Evolutionary conservation across 805 yeast genomes (phyloP), one percentile per base, ranked within the genome.

Genomic region (Starmerella riodocensis): DNA sequence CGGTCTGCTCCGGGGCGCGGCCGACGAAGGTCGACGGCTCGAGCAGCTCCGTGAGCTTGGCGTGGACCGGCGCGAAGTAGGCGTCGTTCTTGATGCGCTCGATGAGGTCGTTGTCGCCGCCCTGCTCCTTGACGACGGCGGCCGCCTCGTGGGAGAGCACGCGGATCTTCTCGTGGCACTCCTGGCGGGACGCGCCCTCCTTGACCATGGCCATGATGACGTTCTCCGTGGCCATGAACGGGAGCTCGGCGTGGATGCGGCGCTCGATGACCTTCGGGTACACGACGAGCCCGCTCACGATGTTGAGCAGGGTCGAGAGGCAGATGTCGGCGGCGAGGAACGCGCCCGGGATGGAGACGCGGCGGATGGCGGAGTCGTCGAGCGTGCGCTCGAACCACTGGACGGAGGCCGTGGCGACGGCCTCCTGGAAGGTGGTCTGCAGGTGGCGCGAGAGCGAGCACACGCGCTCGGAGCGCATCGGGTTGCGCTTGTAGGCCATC

Each of bases 121-220:
- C 98, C 66, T 91, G 78, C 63, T 85, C 94, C 64, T 91, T 91
- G 42, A 91, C 98, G 45, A 86, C 95, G 37, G 83, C 86, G 45
- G 94, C 86, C 11, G 98, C 98, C 67, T 91, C 88, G 62, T 91
- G 98, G 11, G 95, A 83, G 45, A 91, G 71, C 23, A 91, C 97
- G 65, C 98, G 78, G 65, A 91, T 86, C 65, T 81, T 80, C 69
- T 91, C 98, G 64, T 91, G 98, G 57, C 94, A 88, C 42, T 88
- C 95, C 70, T 91, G 98, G 73, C 98, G 80, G 24, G 93, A 85
- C 24, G 82, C 97, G 53, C 97, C 97, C 61, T 79, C 78, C 65
- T 85, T 93, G 42, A 91, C 98, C 96, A 91, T 91, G 39, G 98
- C 98, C 98, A 91, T 91, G 62, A 91, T 91, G 62, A 91, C 74